Evolutionary conservation across 768 basidiomycete species (phyloP).

Genomic region (Termitomyces bulborhizus): DNA sequence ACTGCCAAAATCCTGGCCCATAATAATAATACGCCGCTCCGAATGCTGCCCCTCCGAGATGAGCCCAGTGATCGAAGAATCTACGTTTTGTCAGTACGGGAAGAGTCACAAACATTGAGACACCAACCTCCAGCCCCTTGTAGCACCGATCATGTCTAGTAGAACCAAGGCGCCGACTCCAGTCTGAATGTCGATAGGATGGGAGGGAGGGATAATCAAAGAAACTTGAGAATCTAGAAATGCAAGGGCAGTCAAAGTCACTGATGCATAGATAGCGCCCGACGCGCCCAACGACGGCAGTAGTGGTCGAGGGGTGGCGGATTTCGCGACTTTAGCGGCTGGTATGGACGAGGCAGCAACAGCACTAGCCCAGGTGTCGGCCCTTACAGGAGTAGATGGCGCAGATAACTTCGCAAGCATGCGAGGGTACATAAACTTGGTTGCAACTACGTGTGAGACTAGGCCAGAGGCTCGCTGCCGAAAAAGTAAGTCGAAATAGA

Average conservation of each 20-base stretch:
- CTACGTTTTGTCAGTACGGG: constrained; percentile 26
- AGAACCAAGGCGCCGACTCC: constrained; percentile 69
- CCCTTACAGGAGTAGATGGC: constrained; percentile 29
- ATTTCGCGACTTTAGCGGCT: constrained; percentile 23
- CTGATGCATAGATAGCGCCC: constrained; percentile 77
- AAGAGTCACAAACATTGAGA: not conserved
- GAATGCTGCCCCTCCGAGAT: constrained; percentile 84
- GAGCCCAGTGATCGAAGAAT: constrained; percentile 81
- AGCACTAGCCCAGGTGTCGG: constrained; percentile 47
- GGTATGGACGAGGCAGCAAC: constrained; percentile 32
- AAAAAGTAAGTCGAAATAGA: not conserved
- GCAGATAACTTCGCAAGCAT: constrained; percentile 53
- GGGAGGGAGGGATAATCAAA: constrained; percentile 71
- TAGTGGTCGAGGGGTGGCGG: constrained; percentile 32
- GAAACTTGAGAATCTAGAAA: constrained; percentile 75
- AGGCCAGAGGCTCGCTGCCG: constrained; percentile 75
- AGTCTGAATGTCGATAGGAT: constrained; percentile 74
- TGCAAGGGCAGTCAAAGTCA: constrained; percentile 72
- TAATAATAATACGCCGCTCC: constrained; percentile 68
- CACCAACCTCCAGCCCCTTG: constrained; percentile 82
- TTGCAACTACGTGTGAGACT: constrained; percentile 64
- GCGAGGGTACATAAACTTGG: constrained; percentile 70
- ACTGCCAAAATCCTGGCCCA: constrained; percentile 50
- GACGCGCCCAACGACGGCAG: constrained; percentile 75
- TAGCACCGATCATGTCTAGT: constrained; percentile 66